These are phyloP conservation scores for Torulaspora indica DNA, from an alignment of 805 yeast genomes.

Conservation along the genomic window DNA sequence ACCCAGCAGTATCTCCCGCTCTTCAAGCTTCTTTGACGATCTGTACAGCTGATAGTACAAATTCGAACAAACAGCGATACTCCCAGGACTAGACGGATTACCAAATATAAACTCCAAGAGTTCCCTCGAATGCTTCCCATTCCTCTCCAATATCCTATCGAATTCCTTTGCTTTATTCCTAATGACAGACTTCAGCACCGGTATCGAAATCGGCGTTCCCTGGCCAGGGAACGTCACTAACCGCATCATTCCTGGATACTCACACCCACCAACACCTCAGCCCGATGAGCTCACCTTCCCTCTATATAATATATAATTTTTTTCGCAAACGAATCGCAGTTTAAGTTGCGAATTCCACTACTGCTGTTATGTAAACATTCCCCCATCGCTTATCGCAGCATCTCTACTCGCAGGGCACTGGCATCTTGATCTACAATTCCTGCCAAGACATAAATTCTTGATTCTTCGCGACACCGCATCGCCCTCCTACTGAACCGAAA, in stretches of 20 bases:
- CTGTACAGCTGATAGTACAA: conserved; percentile 27
- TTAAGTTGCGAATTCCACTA: conserved; percentile 1
- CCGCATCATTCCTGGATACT: conserved; percentile 16
- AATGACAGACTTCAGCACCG: conserved; percentile 24
- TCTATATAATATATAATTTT: neutral
- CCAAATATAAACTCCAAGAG: conserved; percentile 22
- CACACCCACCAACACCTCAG: neutral
- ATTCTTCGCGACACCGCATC: neutral
- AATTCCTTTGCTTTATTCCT: conserved; percentile 23
- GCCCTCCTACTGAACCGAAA: no score
- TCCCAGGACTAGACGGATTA: conserved; percentile 32
- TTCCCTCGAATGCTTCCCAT: conserved; percentile 23
- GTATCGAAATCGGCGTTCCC: conserved; percentile 32
- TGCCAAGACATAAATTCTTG: no score
- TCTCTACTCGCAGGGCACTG: no score
- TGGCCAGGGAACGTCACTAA: conserved; percentile 36
- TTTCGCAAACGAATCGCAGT: conserved; percentile 2
- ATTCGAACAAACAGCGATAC: conserved; percentile 34
- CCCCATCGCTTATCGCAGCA: neutral
- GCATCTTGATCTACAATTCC: no score
- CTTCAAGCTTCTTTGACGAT: neutral
- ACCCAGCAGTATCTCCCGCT: conserved; percentile 23
- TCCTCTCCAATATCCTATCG: conserved; percentile 15
- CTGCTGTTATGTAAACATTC: conserved; percentile 1
- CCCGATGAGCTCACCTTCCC: neutral